Base-by-base conservation (phyloP, 78 protist species). In the Dictyostelium brefeldianum region DNA sequence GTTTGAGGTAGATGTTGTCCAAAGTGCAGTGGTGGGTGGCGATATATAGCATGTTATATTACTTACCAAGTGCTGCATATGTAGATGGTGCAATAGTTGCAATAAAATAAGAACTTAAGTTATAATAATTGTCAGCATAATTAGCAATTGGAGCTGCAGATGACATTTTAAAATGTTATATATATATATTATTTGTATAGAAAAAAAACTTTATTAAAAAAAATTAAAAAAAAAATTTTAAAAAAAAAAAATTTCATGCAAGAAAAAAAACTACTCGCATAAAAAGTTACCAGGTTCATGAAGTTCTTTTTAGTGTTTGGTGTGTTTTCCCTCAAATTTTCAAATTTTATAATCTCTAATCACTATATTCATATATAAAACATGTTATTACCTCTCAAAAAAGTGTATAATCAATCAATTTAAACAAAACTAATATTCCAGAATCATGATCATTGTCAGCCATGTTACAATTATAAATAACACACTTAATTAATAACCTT, bases 61-160 rank as follows among this genome's bases (percentile, higher is more conserved):
- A 65, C 73, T 12, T 65, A 65, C 99, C 99, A 20, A 98, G 12
- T 5, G 94, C 89, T 6, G 98, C 98, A 84, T 84, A 97, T 29
- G 97, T 85, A 78, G 89, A 81, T 20, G 99, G 99, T 4, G 78
- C 3, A 46, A 98, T 79, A 41, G 81, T 80, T 0, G 67, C 90
- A 83, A 80, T 36, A 46, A 90, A 77, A 56, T 43, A 81, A 18
- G 89, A 31, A 25, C 54, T n/a, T 50, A 10, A 22, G 51, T 48
- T 56, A 20, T 43, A 78, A 46, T 83, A 75, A 7, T 8, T 5
- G 25, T 11, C 15, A 65, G n/a, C 15, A 8, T 22, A 47, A 36
- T 36, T 36, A 36, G 2, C n/a, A n/a, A 14, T 20, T 69, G 91
- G 59, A 25, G 15, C 12, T 25, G 14, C 31, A 5, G n/a, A 12